Conservation (phyloP, 306 rosid species). For the Astragalus glycyphyllos region DNA sequence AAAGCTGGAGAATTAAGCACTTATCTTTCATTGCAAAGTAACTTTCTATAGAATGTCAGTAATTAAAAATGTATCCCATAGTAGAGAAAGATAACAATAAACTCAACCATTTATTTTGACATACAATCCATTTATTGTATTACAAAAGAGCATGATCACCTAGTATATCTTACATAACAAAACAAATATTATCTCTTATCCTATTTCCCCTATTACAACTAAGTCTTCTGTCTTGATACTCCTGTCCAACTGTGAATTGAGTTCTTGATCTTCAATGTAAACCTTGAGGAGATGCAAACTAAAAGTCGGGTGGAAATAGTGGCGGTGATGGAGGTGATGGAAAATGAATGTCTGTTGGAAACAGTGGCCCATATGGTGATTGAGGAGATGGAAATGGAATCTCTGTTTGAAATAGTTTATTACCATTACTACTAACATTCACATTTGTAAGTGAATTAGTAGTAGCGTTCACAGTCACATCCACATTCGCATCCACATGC, state of each 20-base stretch:
- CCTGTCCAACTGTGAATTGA: conserved; percentile 55
- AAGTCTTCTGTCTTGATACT: conserved; percentile 52
- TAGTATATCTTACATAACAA: conserved; percentile 45
- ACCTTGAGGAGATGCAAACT: conserved; percentile 58
- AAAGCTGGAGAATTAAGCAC: not conserved
- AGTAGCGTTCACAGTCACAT: not conserved
- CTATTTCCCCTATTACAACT: conserved; percentile 59
- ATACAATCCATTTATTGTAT: conserved; percentile 42
- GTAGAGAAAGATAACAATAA: conserved; percentile 36
- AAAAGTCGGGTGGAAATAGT: conserved; percentile 68
- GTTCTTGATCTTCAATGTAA: conserved; percentile 48
- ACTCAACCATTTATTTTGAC: conserved; percentile 40
- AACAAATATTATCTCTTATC: conserved; percentile 46
- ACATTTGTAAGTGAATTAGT: not conserved
- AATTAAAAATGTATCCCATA: conserved; percentile 20
- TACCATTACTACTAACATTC: conserved; percentile 17
- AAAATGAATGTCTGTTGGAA: not conserved
- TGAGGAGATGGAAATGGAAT: not conserved
- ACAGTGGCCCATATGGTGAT: no score
- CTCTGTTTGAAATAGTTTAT: conserved; percentile 64
- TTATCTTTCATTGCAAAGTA: conserved; percentile 37
- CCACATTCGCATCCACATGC: no score
- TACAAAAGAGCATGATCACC: conserved; percentile 42
- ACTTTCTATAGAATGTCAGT: conserved; percentile 19
- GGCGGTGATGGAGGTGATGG: conserved; percentile 27